Conservation (phyloP, 805 yeast species). For the Suhomyces tanzawaensis region DNA sequence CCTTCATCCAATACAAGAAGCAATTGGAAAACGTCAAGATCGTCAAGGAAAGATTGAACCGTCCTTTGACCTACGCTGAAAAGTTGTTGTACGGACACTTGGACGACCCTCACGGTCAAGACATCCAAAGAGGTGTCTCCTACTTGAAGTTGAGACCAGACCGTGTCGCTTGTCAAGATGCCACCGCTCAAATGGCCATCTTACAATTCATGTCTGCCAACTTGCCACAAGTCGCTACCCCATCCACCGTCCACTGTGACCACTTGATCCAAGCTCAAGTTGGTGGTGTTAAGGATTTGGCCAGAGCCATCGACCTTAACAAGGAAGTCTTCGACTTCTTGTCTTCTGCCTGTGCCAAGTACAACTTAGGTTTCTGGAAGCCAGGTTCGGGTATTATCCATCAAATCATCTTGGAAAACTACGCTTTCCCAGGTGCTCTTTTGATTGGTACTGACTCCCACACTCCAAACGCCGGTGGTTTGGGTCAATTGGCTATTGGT, state of each 20-base stretch:
- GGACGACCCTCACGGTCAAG: slow-evolving; percentile 87
- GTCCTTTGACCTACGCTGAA: slow-evolving; percentile 95
- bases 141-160: slow-evolving; percentile 95
- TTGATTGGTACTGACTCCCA: slow-evolving; percentile 97
- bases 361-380: slow-evolving; percentile 98
- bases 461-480: slow-evolving; percentile 98
- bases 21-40: slow-evolving; percentile 85
- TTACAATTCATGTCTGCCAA: slow-evolving; percentile 97
- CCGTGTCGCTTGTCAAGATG: slow-evolving; percentile 98
- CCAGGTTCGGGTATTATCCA: slow-evolving; percentile 99
- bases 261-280: slow-evolving; percentile 95
- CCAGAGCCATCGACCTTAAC: slow-evolving; percentile 82
- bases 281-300: slow-evolving; percentile 84
- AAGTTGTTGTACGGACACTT: slow-evolving; percentile 93
- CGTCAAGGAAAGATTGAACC: slow-evolving; percentile 74
- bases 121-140: slow-evolving; percentile 80
- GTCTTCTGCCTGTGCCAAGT: slow-evolving; percentile 86
- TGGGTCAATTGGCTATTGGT: slow-evolving; percentile 97
- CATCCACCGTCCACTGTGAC: slow-evolving; percentile 96
- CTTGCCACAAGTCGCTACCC: slow-evolving; percentile 86
- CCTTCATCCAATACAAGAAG: slow-evolving; percentile 88
- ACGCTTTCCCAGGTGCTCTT: slow-evolving; percentile 96
- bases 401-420: slow-evolving; percentile 94
- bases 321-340: slow-evolving; percentile 92
- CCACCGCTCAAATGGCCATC: slow-evolving; percentile 98